Percentiles rank a stretch among this genome's conserved stretches.
Evolutionary conservation across 2,329 filamentous ascomycete genomes (phyloP).

Genomic region (Pseudogymnoascus sp.): DNA sequence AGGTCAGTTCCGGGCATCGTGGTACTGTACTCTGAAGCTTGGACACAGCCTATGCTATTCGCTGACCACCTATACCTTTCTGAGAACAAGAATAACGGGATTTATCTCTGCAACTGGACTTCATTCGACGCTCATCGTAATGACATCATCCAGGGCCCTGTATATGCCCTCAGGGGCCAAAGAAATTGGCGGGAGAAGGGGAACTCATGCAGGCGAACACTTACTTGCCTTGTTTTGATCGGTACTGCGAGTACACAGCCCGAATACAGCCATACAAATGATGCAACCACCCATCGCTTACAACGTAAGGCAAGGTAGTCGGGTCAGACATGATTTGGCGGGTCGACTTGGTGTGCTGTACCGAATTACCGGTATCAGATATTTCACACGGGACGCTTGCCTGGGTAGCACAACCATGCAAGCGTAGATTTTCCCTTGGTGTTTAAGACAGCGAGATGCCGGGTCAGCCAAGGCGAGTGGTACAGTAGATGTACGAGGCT

Average conservation of each 20-base stretch:
- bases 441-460: conserved; percentile 2
- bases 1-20: background rate
- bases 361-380: conserved; percentile 7
- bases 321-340: conserved; percentile 2
- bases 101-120: background rate
- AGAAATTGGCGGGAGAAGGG: background rate
- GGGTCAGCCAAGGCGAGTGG: conserved; percentile 1
- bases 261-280: background rate
- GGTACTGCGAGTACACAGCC: background rate
- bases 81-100: background rate
- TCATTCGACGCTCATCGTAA: background rate
- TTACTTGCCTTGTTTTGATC: conserved; percentile 6
- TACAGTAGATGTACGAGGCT: background rate
- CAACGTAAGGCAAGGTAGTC: background rate
- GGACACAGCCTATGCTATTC: background rate
- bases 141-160: background rate
- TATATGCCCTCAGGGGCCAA: background rate
- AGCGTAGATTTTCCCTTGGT: conserved; percentile 3
- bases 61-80: background rate
- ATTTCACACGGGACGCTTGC: background rate
- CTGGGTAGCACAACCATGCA: conserved; percentile 6
- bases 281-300: conserved; percentile 3
- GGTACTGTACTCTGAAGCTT: background rate
- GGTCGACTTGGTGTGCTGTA: conserved; percentile 3
- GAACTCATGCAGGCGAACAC: conserved; percentile 4